These are phyloP conservation scores for Epithele typhae DNA, from an alignment of 768 basidiomycete genomes.

Conservation along the genomic window DNA sequence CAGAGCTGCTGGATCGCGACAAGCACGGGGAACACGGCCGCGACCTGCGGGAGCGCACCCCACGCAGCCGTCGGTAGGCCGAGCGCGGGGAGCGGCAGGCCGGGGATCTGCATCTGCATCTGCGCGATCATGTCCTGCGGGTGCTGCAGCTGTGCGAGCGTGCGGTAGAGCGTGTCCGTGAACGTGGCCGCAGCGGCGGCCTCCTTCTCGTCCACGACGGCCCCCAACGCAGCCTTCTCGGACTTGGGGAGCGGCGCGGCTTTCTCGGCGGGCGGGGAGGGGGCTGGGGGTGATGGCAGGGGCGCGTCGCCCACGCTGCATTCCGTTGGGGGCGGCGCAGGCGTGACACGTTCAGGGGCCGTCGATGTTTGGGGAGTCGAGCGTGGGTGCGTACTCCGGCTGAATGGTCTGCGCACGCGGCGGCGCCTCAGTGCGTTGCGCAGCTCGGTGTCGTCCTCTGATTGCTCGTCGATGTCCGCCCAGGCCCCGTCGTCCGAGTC, in stretches of 20 bases:
- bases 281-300: not conserved
- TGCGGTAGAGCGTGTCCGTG: slow-evolving; percentile 72
- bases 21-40: slow-evolving; percentile 72
- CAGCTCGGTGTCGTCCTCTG: slow-evolving; percentile 35
- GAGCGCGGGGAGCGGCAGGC: slow-evolving; percentile 34
- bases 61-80: slow-evolving; percentile 26
- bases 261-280: not conserved
- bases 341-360: too few relatives aligned
- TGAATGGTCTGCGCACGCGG: not conserved
- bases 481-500: slow-evolving; percentile 53
- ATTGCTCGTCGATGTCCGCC: slow-evolving; percentile 70
- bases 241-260: not conserved
- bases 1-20: slow-evolving; percentile 68
- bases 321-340: not conserved
- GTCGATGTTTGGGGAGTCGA: too few relatives aligned
- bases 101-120: slow-evolving; percentile 1
- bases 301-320: slow-evolving; percentile 8
- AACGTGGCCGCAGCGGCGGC: slow-evolving; percentile 45
- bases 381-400: not conserved
- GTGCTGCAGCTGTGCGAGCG: slow-evolving; percentile 55
- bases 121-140: slow-evolving; percentile 52
- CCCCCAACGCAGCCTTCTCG: slow-evolving; percentile 24
- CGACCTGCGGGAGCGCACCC: slow-evolving; percentile 47
- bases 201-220: slow-evolving; percentile 27
- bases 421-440: not conserved